A percentile compares a stretch with the other conserved stretches of the same genome.
phyloP scores from a whole-genome alignment of 345 rosid species.

The Melastoma malabathricum region DNA sequence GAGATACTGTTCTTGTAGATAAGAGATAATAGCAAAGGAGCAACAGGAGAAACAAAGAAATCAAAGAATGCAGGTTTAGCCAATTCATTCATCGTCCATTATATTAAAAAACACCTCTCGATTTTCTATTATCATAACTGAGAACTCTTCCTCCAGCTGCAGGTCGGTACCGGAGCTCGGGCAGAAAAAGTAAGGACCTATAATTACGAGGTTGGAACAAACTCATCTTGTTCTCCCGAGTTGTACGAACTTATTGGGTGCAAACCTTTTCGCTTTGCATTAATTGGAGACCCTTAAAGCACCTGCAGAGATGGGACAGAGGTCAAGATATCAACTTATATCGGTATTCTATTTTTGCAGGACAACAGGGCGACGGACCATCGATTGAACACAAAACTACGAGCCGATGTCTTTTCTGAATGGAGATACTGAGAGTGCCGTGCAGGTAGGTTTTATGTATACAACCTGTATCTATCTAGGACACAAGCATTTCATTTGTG shows the following conservation, averaged over 20 bases:
- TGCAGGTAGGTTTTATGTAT: conserved; percentile 42
- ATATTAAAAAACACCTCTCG: neutral
- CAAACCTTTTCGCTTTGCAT: neutral
- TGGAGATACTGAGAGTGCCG: conserved; percentile 63
- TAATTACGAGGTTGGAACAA: conserved; percentile 52
- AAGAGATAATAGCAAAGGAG: conserved; percentile 86
- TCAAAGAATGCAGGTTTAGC: conserved; percentile 55
- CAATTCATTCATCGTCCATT: neutral
- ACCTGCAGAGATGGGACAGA: neutral
- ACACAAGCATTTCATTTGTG: neutral
- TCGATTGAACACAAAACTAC: conserved; percentile 79
- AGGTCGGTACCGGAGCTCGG: conserved; percentile 96
- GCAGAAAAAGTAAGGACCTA: conserved; percentile 94
- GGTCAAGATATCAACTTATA: too few relatives aligned
- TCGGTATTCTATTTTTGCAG: conserved; percentile 17
- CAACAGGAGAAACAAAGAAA: conserved; percentile 71
- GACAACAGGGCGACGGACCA: conserved; percentile 95
- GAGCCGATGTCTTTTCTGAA: conserved; percentile 73
- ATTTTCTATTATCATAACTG: neutral
- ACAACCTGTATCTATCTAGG: neutral
- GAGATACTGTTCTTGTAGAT: conserved; percentile 26
- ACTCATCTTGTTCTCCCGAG: neutral
- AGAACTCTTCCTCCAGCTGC: conserved; percentile 6
- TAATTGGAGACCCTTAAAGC: too few relatives aligned
- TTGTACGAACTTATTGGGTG: neutral